Conservation (phyloP, 1,139 yeast species). For the Candida labiduridarum region DNA sequence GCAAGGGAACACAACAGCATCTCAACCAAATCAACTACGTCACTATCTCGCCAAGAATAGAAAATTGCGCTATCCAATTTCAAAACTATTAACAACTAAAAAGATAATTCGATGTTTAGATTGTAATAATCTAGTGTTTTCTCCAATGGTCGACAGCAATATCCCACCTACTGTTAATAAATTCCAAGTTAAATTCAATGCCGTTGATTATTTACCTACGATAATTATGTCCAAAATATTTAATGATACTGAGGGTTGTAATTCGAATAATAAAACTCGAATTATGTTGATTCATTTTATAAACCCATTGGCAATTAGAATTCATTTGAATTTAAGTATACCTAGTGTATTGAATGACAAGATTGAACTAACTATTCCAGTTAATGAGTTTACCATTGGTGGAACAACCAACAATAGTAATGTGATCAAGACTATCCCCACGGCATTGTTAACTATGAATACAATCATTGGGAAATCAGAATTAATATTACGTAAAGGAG, state of each 20-base stretch:
- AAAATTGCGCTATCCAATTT: constrained; percentile 22
- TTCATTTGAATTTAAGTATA: constrained; percentile 10
- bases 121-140: constrained; percentile 30
- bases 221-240: constrained; percentile 9
- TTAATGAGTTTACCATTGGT: constrained; percentile 20
- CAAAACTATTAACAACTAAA: constrained; percentile 28
- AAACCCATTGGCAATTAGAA: constrained; percentile 26
- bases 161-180: constrained; percentile 32
- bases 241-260: constrained; percentile 1
- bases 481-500: constrained; percentile 26
- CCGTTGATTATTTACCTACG: constrained; percentile 37
- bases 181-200: constrained; percentile 32
- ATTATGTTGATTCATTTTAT: constrained; percentile 30
- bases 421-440: constrained; percentile 28
- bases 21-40: constrained; percentile 24
- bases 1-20: constrained; percentile 11
- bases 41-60: constrained; percentile 8
- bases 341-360: constrained; percentile 13
- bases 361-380: constrained; percentile 27
- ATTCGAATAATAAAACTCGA: constrained; percentile 13
- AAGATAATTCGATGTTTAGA: constrained; percentile 28
- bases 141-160: constrained; percentile 26
- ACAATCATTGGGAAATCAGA: constrained; percentile 37
- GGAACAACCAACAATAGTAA: background rate
- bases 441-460: constrained; percentile 31